These are phyloP conservation scores for Fusarium vanettenii DNA, from an alignment of 2,329 filamentous ascomycete genomes.

Conservation along the genomic window DNA sequence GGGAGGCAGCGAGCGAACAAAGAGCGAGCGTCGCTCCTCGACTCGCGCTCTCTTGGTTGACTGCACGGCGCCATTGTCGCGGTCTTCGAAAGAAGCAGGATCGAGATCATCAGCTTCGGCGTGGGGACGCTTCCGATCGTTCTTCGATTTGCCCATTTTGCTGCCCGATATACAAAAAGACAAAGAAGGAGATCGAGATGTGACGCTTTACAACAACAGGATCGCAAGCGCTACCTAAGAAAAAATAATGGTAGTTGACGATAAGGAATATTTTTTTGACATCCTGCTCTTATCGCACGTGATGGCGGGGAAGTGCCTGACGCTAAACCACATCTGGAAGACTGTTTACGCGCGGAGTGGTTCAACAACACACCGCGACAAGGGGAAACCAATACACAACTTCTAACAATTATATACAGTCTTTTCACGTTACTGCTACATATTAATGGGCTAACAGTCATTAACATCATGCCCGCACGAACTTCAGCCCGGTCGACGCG, in stretches of 20 bases:
- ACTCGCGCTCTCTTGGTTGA: conserved; percentile 67
- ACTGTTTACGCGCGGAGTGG: conserved; percentile 46
- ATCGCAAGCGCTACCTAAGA: conserved; percentile 25
- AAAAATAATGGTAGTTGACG: conserved; percentile 31
- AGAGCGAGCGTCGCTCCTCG: conserved; percentile 79
- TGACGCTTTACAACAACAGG: conserved; percentile 23
- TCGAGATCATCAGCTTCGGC: conserved; percentile 48
- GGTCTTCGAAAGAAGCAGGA: conserved; percentile 45
- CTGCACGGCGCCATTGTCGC: conserved; percentile 47
- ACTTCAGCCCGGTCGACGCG: conserved; percentile 60
- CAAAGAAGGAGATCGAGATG: background rate
- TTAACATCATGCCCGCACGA: conserved; percentile 61
- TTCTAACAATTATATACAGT: conserved; percentile 12
- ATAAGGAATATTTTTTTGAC: conserved; percentile 28
- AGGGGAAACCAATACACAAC: conserved; percentile 3
- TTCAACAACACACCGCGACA: conserved; percentile 43
- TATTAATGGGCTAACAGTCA: conserved; percentile 12
- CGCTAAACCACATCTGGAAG: conserved; percentile 47
- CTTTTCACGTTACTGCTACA: conserved; percentile 1
- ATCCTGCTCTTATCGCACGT: conserved; percentile 50
- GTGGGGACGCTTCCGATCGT: conserved; percentile 51
- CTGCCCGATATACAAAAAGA: background rate
- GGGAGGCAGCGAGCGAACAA: conserved; percentile 87
- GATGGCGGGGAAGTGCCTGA: conserved; percentile 39
- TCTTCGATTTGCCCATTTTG: conserved; percentile 46